Evolutionary conservation across 495 filamentous ascomycete genomes (phyloP).

Genomic region (Daldinia loculata): DNA sequence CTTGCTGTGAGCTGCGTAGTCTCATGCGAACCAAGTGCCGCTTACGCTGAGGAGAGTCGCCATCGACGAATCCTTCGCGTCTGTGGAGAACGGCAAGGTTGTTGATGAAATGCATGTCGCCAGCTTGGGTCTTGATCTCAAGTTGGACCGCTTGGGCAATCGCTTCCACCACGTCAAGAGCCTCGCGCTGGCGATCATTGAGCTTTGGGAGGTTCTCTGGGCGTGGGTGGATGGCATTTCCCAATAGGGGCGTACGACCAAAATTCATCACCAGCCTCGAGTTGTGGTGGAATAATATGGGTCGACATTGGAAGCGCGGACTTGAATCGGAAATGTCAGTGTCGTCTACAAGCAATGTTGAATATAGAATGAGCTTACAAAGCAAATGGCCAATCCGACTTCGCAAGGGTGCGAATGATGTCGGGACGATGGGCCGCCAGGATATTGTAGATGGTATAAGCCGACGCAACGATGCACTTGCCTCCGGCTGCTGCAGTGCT

Average conservation of each 20-base stretch:
- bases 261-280: conserved; percentile 67
- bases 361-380: conserved; percentile 55
- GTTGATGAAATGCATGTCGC: conserved; percentile 80
- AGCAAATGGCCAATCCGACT: conserved; percentile 70
- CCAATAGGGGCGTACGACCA: conserved; percentile 66
- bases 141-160: conserved; percentile 65
- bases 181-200: conserved; percentile 66
- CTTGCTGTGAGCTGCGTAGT: conserved; percentile 54
- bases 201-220: conserved; percentile 62
- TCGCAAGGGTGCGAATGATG: conserved; percentile 65
- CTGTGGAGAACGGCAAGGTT: conserved; percentile 76
- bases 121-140: conserved; percentile 62
- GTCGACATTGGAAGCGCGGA: conserved; percentile 62
- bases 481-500: conserved; percentile 65
- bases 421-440: conserved; percentile 69
- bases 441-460: conserved; percentile 70
- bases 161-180: conserved; percentile 69
- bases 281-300: conserved; percentile 65
- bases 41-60: conserved; percentile 51
- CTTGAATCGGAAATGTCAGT: conserved; percentile 43
- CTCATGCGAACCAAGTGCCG: conserved; percentile 62
- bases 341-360: neutral
- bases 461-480: conserved; percentile 67
- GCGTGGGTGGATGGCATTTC: conserved; percentile 64
- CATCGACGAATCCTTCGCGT: conserved; percentile 67